These are phyloP conservation scores for Patellaria atrata DNA, from an alignment of 495 filamentous ascomycete species.

Conservation along the genomic window DNA sequence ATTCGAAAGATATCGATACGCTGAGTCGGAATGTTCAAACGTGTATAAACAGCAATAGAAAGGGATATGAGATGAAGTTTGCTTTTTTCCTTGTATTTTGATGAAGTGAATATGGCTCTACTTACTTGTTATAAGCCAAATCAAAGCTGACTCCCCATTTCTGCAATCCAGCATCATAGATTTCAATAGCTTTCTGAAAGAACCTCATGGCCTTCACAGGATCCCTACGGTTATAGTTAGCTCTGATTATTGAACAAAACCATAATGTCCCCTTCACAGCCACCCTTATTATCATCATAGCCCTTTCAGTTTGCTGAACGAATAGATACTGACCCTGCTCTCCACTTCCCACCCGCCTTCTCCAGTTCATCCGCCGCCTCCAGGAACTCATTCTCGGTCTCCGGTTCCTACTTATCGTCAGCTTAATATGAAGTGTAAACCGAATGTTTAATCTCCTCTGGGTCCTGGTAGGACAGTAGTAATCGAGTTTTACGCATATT, in stretches of 20 bases:
- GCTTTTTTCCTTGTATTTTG: too few relatives aligned
- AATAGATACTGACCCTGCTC: conserved; percentile 35
- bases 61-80: too few relatives aligned
- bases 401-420: conserved; percentile 30
- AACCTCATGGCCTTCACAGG: conserved; percentile 53
- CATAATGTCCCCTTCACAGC: too few relatives aligned
- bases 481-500: too few relatives aligned
- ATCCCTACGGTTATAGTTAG: conserved; percentile 27
- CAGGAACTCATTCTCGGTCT: conserved; percentile 48
- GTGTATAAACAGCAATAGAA: too few relatives aligned
- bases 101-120: too few relatives aligned
- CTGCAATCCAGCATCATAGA: conserved; percentile 45
- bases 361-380: conserved; percentile 52
- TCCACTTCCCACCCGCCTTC: conserved; percentile 60
- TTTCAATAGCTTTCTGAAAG: conserved; percentile 50
- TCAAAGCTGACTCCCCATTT: conserved; percentile 47
- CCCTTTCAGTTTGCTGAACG: too few relatives aligned
- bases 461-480: too few relatives aligned
- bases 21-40: too few relatives aligned
- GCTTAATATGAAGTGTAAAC: neutral
- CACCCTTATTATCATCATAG: too few relatives aligned
- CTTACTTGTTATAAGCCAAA: conserved; percentile 60
- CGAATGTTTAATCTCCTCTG: too few relatives aligned
- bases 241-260: neutral
- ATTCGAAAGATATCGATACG: too few relatives aligned